Conservation (phyloP, 257 asterid genomes). For the Linaria vulgaris region DNA sequence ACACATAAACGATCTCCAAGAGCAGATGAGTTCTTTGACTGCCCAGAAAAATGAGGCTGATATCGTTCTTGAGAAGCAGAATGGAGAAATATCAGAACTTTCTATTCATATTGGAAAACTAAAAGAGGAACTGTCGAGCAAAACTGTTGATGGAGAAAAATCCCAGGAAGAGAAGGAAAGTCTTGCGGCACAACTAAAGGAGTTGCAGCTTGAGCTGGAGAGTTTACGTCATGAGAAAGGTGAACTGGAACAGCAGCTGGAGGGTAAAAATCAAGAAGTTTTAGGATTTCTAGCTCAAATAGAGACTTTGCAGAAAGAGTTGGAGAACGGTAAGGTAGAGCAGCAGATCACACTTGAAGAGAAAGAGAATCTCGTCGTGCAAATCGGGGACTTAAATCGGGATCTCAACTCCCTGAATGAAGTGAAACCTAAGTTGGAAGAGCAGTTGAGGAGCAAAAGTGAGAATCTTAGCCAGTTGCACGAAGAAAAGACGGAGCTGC, state of each 20-base stretch:
- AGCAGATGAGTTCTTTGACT: conserved; percentile 26
- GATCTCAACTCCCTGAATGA: conserved; percentile 21
- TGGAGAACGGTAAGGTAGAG: conserved; percentile 8
- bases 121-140: conserved; percentile 51
- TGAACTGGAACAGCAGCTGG: conserved; percentile 57
- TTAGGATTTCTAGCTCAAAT: conserved; percentile 34
- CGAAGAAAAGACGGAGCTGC: conserved; percentile 8
- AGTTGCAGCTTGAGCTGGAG: conserved; percentile 38
- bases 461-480: conserved; percentile 28
- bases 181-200: conserved; percentile 31
- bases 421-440: conserved; percentile 39
- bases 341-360: conserved; percentile 25
- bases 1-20: conserved; percentile 23
- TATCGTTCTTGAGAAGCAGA: conserved; percentile 37
- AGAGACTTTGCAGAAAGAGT: conserved; percentile 24
- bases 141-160: conserved; percentile 32
- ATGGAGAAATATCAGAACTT: conserved; percentile 44
- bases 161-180: conserved; percentile 44
- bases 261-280: conserved; percentile 38
- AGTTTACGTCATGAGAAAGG: conserved; percentile 31
- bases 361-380: conserved; percentile 26
- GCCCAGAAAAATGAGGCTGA: conserved; percentile 36
- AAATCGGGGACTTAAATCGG: conserved; percentile 26
- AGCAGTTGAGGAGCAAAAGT: conserved; percentile 33
- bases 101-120: conserved; percentile 45